Percentiles rank a stretch among this genome's conserved stretches.
Conservation (phyloP, 345 rosid species). For the Excoecaria cochinchinensis region DNA sequence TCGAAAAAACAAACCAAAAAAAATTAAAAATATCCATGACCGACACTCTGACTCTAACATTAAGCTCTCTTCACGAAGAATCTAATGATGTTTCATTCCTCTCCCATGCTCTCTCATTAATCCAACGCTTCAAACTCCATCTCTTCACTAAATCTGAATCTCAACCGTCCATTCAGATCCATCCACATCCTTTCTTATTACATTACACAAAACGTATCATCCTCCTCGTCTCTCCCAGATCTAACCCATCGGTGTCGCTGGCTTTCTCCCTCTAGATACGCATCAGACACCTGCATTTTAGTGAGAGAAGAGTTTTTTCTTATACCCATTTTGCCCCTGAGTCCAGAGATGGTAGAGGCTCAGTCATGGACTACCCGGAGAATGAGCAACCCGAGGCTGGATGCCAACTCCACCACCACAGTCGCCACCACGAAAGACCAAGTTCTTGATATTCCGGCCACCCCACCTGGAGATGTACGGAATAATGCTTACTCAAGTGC, state of each 20-base stretch:
- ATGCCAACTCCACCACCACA: constrained; percentile 36
- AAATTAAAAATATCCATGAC: constrained; percentile 29
- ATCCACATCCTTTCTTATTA: neutral
- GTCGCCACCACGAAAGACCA: constrained; percentile 33
- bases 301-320: neutral
- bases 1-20: neutral
- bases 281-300: neutral
- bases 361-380: constrained; percentile 99
- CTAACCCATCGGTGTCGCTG: neutral
- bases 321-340: constrained; percentile 24
- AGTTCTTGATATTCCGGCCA: constrained; percentile 73
- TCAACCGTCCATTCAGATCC: constrained; percentile 54
- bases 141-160: constrained; percentile 49
- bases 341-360: constrained; percentile 70
- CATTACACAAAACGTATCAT: neutral
- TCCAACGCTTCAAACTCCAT: constrained; percentile 42
- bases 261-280: neutral
- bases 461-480: constrained; percentile 75
- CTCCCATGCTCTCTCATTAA: constrained; percentile 21
- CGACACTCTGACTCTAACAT: constrained; percentile 41
- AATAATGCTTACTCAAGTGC: constrained; percentile 34
- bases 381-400: constrained; percentile 88
- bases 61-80: constrained; percentile 23
- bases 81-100: constrained; percentile 19
- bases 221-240: neutral